Base-by-base conservation (phyloP, 176 grass and related monocot species). In the Leersia perrieri region DNA sequence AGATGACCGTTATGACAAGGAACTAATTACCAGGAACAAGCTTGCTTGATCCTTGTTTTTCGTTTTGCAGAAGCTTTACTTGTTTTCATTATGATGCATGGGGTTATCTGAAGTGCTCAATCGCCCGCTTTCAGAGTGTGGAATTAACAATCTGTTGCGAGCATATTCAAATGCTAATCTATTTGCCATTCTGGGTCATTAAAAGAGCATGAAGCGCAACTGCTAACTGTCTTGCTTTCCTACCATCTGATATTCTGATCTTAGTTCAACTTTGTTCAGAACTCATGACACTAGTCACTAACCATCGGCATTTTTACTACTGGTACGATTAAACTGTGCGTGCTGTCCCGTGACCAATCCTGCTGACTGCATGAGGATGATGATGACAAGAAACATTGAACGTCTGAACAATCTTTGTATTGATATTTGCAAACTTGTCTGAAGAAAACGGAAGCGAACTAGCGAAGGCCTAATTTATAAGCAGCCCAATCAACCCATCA, bases 1-100 rank as follows among this genome's bases (percentile, higher is more conserved):
- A 86, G 78, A 68, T 78, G 11, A 55, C 45, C 86, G 58, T 28
- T 68, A 28, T 28, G 42, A 72, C 60, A 62, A 66, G 15, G 22
- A 89, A 72, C 64, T 66, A 60, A 30, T 58, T 85, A 12, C 61
- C 81, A 35, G 58, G 29, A 81, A 80, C 53, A 75, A 44, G 11
- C 27, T 61, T 78, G 29, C 47, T 20, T 71, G 39, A 20, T 69
- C 35, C 32, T 58, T 39, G 2, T 36, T 15, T 42, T 6, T 33
- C 61, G 27, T 41, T 53, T 12, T 55, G 2, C 11, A 29, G 13
- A 45, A 45, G 13, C 40, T 72, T 72, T 72, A 11, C 0, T 72
- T 31, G 13, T 47, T 47, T 20, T 26, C 9, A n/a, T 30, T 72
- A 15, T 47, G 41, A 72, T 47, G 44, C 31, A 47, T 31, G 41